Percentiles rank a stretch among this genome's conserved stretches.
These are phyloP conservation scores for Trichoderma pleuroti DNA, from an alignment of 2,329 filamentous ascomycete species.

Conservation along the genomic window DNA sequence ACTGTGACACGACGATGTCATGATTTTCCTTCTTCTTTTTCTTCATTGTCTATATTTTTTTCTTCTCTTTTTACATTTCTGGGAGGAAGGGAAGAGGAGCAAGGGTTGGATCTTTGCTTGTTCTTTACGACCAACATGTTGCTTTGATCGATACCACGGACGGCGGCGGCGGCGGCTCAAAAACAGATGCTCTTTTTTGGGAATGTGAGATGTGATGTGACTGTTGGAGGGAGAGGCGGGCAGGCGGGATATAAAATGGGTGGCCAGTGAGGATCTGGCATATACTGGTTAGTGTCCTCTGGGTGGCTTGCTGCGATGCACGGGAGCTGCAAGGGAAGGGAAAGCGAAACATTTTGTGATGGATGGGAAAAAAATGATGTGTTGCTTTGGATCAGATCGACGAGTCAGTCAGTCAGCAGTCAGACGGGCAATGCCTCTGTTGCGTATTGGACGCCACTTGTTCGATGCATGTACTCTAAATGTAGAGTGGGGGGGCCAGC, in stretches of 20 bases:
- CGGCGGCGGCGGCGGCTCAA: neutral
- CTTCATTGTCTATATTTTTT: neutral
- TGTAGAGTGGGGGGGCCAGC: neutral
- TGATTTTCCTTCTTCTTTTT: neutral
- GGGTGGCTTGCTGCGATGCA: neutral
- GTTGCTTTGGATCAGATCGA: neutral
- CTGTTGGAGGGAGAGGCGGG: neutral
- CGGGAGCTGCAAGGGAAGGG: neutral
- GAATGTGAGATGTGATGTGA: neutral
- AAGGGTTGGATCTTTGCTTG: constrained; percentile 2
- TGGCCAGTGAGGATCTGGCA: neutral
- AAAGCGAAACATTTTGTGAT: neutral
- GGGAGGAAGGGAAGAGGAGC: neutral
- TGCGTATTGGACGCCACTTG: neutral
- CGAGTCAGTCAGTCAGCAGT: neutral
- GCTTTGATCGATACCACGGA: constrained; percentile 14
- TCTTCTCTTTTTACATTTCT: neutral
- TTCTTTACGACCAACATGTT: neutral
- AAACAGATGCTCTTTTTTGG: neutral
- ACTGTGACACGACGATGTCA: neutral
- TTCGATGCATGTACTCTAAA: neutral
- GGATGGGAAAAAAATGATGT: neutral
- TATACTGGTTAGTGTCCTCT: neutral
- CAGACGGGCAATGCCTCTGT: neutral
- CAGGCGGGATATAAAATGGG: neutral